A percentile compares a stretch with the other conserved stretches of the same genome.
Evolutionary conservation across 176 grass and related monocot genomes (phyloP).

Genomic region (Oryza glumipatula): DNA sequence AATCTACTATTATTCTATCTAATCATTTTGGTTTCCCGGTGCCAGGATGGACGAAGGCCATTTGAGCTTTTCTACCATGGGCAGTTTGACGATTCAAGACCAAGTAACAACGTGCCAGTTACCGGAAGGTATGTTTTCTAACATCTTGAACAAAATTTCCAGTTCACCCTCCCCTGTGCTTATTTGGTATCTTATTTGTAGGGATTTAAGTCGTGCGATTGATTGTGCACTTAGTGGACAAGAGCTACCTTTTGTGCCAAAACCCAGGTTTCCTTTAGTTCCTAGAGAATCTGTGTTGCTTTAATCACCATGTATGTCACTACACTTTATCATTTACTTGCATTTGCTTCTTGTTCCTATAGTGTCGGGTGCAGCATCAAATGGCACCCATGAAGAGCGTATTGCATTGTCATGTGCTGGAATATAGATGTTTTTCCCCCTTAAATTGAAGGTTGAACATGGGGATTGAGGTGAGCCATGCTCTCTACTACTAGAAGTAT

Average conservation of each 20-base stretch:
- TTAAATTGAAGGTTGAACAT: neutral
- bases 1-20: neutral
- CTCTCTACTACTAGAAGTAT: neutral
- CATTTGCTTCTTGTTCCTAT: slow-evolving; percentile 13
- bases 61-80: slow-evolving; percentile 95
- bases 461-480: slow-evolving; percentile 15
- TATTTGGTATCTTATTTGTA: slow-evolving; percentile 31
- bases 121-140: slow-evolving; percentile 69
- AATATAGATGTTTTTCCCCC: neutral
- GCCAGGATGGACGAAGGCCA: slow-evolving; percentile 75
- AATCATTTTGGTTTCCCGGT: neutral
- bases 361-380: slow-evolving; percentile 98
- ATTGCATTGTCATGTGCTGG: neutral
- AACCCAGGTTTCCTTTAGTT: slow-evolving; percentile 54
- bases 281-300: neutral
- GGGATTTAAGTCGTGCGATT: slow-evolving; percentile 82
- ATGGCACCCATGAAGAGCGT: slow-evolving; percentile 67
- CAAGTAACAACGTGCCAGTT: slow-evolving; percentile 70
- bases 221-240: slow-evolving; percentile 87
- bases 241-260: slow-evolving; percentile 51
- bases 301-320: neutral
- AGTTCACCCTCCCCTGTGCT: neutral
- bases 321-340: neutral
- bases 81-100: slow-evolving; percentile 93
- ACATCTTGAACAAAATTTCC: neutral